Conservation (phyloP, 768 basidiomycete species). For the Boletus fagicola region DNA sequence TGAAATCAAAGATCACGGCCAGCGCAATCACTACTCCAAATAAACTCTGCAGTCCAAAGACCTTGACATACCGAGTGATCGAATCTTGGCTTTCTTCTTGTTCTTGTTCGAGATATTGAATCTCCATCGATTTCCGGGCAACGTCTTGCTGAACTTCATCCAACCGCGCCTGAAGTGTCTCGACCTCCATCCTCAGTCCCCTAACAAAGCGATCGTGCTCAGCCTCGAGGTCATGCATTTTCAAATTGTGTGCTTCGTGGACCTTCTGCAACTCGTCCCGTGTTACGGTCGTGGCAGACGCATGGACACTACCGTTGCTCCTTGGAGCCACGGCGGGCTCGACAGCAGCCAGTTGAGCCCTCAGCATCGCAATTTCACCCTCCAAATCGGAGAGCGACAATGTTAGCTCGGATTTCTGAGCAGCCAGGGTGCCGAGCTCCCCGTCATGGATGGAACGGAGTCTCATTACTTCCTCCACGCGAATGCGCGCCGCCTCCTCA, state of each 20-base stretch:
- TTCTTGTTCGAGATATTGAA: slow-evolving; percentile 74
- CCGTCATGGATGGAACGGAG: slow-evolving; percentile 58
- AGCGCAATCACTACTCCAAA: slow-evolving; percentile 50
- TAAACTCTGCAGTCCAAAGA: slow-evolving; percentile 59
- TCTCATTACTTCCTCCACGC: slow-evolving; percentile 68
- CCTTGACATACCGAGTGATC: slow-evolving; percentile 72
- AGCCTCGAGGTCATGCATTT: slow-evolving; percentile 70
- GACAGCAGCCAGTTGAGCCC: slow-evolving; percentile 49
- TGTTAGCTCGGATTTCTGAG: slow-evolving; percentile 62
- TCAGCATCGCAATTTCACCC: slow-evolving; percentile 69
- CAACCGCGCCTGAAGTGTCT: slow-evolving; percentile 46
- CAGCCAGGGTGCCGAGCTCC: slow-evolving; percentile 53
- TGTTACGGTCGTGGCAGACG: slow-evolving; percentile 48
- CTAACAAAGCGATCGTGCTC: slow-evolving; percentile 60
- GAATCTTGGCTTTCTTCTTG: slow-evolving; percentile 74
- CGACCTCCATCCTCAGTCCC: slow-evolving; percentile 55
- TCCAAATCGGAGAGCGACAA: slow-evolving; percentile 70
- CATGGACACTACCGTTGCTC: slow-evolving; percentile 48
- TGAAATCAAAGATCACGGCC: slow-evolving; percentile 54
- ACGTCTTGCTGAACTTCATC: slow-evolving; percentile 60
- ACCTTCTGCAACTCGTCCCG: slow-evolving; percentile 75
- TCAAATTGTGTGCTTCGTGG: slow-evolving; percentile 84
- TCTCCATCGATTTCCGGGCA: slow-evolving; percentile 74
- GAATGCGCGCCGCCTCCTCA: slow-evolving; percentile 69
- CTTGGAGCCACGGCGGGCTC: slow-evolving; percentile 49